Evolutionary conservation across 139 green algal species (phyloP), one percentile per base, ranked within the genome.

Genomic region (Coccomyxa sp.): DNA sequence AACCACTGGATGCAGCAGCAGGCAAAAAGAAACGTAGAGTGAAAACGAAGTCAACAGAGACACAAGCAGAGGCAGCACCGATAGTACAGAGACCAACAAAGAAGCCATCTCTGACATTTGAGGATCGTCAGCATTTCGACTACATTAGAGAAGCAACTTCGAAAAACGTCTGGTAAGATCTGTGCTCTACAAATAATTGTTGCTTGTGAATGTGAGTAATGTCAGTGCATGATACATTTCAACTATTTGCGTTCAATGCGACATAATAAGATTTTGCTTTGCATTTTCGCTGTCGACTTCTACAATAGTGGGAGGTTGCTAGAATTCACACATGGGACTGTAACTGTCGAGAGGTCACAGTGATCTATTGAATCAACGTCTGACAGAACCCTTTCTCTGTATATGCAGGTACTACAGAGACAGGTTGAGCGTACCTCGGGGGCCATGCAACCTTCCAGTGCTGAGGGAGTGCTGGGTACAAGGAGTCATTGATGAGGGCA

Each of bases 121-220:
- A 91, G 25, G 82, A 91, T 28, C 82, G 80, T 51, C 66, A 96
- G 85, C 89, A 94, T 80, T 89, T 93, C 23, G 94, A 97, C 86
- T 97, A 96, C 83, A 89, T 96, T 85, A 90, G 92, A 79, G 93
- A 92, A 68, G 88, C 93, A 10, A 87, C 93, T 60, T 86, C 89
- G 74, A 95, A 95, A 75, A 98, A 98, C 90, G 92, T 96, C 77
- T 98, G 95, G 94, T 96, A 95, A 87, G 95, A 95, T 86, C 82
- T 66, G 63, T n/a, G 14, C 30, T n/a, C 7, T 63, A 12, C 14
- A 18, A 63, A 14, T 45, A 79, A 31, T 77, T 82, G 13, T n/a
- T 83, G 67, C 1, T 31, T 51, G 38, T 51, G 38, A 7, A 51
- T 51, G 38, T 51, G 7, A 11, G 38, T 3, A 51, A 51, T 51